Percentiles rank a stretch among this genome's conserved stretches.
Conservation (phyloP, 805 yeast genomes). For the Torulaspora indica region DNA sequence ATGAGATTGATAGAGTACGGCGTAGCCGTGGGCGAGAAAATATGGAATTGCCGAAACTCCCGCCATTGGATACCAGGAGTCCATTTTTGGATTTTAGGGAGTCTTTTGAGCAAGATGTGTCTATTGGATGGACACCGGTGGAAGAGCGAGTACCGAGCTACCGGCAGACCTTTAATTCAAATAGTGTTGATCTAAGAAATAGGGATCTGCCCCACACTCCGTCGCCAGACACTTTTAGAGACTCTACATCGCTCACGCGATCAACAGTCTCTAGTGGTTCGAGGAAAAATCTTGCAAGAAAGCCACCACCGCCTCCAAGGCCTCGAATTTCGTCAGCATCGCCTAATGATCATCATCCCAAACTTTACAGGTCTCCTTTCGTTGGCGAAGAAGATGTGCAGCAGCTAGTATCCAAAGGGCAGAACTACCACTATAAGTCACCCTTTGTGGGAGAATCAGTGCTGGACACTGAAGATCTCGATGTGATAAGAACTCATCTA, state of each 20-base stretch:
- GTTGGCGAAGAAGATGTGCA: constrained; percentile 14
- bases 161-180: neutral
- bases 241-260: constrained; percentile 1
- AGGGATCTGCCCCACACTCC: constrained; percentile 6
- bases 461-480: neutral
- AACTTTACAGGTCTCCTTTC: constrained; percentile 18
- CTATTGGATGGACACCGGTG: constrained; percentile 28
- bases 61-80: constrained; percentile 29
- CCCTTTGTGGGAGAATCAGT: constrained; percentile 21
- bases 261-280: neutral
- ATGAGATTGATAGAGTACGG: neutral
- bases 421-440: constrained; percentile 11
- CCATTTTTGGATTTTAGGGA: constrained; percentile 16
- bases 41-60: constrained; percentile 27
- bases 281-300: constrained; percentile 10
- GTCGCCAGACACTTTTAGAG: constrained; percentile 1
- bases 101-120: constrained; percentile 9
- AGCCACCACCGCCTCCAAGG: constrained; percentile 28
- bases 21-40: neutral
- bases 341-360: constrained; percentile 5
- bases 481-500: neutral
- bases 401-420: neutral
- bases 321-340: constrained; percentile 9
- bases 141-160: constrained; percentile 6
- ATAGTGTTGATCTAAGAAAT: neutral